A percentile compares a stretch with the other conserved stretches of the same genome.
Conservation (phyloP, 345 rosid species). For the Citrus australasica region DNA sequence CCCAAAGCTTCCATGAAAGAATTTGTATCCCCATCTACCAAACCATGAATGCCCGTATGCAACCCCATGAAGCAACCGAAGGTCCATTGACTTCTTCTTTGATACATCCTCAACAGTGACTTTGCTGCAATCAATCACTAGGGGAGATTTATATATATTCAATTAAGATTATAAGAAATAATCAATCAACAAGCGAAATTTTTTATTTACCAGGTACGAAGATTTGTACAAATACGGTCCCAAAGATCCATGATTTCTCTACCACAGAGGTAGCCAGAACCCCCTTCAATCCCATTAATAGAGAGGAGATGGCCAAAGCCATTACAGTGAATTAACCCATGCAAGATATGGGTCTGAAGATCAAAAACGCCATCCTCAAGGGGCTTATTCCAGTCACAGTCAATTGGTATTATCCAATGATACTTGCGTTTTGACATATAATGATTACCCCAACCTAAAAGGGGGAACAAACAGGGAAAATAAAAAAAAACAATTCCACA, state of each 20-base stretch:
- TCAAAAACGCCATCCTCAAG: constrained; percentile 52
- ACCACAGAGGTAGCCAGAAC: constrained; percentile 60
- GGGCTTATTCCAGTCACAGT: constrained; percentile 55
- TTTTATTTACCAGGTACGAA: constrained; percentile 51
- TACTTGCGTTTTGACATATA: constrained; percentile 65
- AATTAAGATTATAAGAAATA: too few relatives aligned
- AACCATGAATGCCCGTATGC: constrained; percentile 93
- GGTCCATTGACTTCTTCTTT: constrained; percentile 70
- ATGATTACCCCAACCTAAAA: constrained; percentile 76
- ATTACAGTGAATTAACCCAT: constrained; percentile 79
- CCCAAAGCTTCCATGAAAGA: constrained; percentile 74
- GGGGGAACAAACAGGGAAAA: not conserved
- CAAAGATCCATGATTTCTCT: constrained; percentile 80
- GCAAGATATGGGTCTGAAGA: constrained; percentile 63
- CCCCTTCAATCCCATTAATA: constrained; percentile 81
- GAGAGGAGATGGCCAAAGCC: constrained; percentile 84
- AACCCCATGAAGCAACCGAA: constrained; percentile 69
- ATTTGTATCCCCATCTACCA: constrained; percentile 86
- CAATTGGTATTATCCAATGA: constrained; percentile 66
- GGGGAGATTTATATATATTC: too few relatives aligned
- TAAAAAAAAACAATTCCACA: not conserved
- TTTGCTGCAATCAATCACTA: constrained; percentile 36
- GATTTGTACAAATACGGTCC: constrained; percentile 65
- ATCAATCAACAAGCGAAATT: not conserved
- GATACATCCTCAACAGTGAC: constrained; percentile 67